Conservation (phyloP, 169 alveolate species). For the Eimeria zaria region DNA sequence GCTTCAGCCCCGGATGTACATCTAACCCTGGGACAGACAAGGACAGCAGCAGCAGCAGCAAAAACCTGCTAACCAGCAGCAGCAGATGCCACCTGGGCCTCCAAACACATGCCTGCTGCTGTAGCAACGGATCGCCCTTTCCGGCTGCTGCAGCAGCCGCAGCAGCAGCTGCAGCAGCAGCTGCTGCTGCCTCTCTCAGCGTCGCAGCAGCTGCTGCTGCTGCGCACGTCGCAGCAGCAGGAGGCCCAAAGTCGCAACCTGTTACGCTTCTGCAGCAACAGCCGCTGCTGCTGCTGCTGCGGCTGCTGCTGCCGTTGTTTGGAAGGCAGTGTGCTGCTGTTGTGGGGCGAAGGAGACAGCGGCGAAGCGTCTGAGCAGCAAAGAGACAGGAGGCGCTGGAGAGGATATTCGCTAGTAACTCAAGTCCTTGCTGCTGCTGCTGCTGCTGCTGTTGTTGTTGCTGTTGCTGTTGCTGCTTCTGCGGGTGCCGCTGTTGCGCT, state of each 20-base stretch:
- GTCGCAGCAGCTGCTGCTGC: constrained; percentile 11
- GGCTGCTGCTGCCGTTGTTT: constrained; percentile 54
- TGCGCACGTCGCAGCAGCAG: background rate
- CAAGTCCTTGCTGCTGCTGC: constrained; percentile 58
- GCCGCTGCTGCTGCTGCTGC: constrained; percentile 58
- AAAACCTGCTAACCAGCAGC: constrained; percentile 1
- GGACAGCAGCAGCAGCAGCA: constrained; percentile 62
- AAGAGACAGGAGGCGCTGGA: constrained; percentile 20
- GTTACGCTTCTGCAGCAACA: constrained; percentile 7
- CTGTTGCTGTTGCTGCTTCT: too few relatives aligned
- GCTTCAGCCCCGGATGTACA: constrained; percentile 13
- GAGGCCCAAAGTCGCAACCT: background rate
- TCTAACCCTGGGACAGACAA: constrained; percentile 3
- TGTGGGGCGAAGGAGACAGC: constrained; percentile 43
- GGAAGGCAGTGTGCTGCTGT: background rate
- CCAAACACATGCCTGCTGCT: constrained; percentile 8
- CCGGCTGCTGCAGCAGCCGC: constrained; percentile 9
- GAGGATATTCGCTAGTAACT: constrained; percentile 8
- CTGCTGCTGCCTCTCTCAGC: constrained; percentile 21
- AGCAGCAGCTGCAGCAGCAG: constrained; percentile 2
- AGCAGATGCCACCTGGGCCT: background rate
- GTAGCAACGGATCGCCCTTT: background rate
- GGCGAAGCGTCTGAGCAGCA: constrained; percentile 69
- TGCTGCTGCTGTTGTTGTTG: constrained; percentile 49
- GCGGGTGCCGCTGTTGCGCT: too few relatives aligned